Evolutionary conservation across 495 filamentous ascomycete genomes (phyloP), one percentile per base, ranked within the genome.

Genomic region (Penicillium coffeae): DNA sequence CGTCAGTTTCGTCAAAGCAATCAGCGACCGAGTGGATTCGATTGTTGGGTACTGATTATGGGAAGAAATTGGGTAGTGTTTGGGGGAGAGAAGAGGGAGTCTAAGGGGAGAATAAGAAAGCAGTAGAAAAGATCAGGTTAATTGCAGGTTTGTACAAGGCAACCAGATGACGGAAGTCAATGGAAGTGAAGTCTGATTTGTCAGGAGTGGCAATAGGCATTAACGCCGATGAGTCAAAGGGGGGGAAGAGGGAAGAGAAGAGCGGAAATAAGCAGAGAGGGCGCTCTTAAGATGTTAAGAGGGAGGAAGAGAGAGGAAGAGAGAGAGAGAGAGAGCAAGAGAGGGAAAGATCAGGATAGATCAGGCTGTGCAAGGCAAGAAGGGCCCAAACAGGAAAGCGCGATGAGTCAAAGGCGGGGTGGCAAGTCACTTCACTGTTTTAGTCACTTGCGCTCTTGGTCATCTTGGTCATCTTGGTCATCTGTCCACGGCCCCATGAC

Each of bases 191-290:
- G 38, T 42, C 43, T 47, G 54, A 56, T 55, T 59, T 59, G 51
- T 55, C 52, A 59, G 48, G 49, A 43, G 52, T 55, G 56, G 52
- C 51, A 47, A 58, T 55, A 55, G 51, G 55, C 25, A 43, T 54
- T 54, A 57, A 53, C 49, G 15, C 27, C 45, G 42, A 42, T 54
- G 52, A 55, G 52, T 55, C 52, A 55, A 49, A 21, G 22, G 15
- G 27, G 1, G 32, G 25, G 38, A 18, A 52, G 22, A 21, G 41
- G 18, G 25, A 16, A 38, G 15, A 9, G 14, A 10, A 38, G 21
- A 14, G 27, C 14, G 21, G 14, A 19, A 35, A 41, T 30, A 19
- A 27, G n/a, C 19, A 36, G 22, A 15, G 20, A 27, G 15, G 25
- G 10, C 25, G 25, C 25, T 30, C 10, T 30, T 30, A 30, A 10